Percentiles rank a stretch among this genome's conserved stretches.
Conservation (phyloP, 2,329 filamentous ascomycete genomes). For the Cordyceps tenuipes region DNA sequence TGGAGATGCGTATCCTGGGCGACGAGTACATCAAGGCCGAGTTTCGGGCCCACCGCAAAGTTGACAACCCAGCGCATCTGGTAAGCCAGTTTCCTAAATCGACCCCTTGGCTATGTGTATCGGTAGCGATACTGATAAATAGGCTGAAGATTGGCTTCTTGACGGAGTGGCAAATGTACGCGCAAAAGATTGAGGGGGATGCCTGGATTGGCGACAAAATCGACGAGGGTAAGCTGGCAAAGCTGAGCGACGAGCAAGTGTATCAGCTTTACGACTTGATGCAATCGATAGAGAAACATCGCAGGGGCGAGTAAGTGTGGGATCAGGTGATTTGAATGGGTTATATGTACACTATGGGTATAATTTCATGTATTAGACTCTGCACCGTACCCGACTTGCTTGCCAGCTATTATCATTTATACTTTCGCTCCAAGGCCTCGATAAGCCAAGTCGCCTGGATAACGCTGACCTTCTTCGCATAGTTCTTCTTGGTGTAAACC, state of each 20-base stretch:
- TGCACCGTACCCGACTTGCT: not conserved
- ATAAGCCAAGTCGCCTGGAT: constrained; percentile 53
- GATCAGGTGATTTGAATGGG: not conserved
- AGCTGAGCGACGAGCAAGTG: constrained; percentile 94
- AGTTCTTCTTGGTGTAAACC: constrained; percentile 58
- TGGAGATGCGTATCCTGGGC: constrained; percentile 71
- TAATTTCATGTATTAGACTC: not conserved
- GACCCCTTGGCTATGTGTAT: no score
- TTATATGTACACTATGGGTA: not conserved
- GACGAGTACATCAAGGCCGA: constrained; percentile 92
- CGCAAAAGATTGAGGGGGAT: constrained; percentile 83
- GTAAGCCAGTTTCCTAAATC: constrained; percentile 39
- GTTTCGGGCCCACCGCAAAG: constrained; percentile 72
- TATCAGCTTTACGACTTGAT: constrained; percentile 92
- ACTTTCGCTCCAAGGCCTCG: constrained; percentile 34
- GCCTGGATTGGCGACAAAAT: constrained; percentile 77
- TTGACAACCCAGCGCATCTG: constrained; percentile 89
- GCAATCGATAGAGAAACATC: constrained; percentile 58
- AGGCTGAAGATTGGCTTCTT: constrained; percentile 75
- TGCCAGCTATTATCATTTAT: constrained; percentile 13
- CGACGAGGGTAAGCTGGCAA: constrained; percentile 74
- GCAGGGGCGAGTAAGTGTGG: constrained; percentile 18
- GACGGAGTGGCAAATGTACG: constrained; percentile 93
- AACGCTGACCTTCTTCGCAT: constrained; percentile 57
- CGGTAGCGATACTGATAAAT: not conserved